Percentiles rank a stretch among this genome's conserved stretches.
Conservation (phyloP, 805 yeast genomes). For the Saturnispora quitensis region DNA sequence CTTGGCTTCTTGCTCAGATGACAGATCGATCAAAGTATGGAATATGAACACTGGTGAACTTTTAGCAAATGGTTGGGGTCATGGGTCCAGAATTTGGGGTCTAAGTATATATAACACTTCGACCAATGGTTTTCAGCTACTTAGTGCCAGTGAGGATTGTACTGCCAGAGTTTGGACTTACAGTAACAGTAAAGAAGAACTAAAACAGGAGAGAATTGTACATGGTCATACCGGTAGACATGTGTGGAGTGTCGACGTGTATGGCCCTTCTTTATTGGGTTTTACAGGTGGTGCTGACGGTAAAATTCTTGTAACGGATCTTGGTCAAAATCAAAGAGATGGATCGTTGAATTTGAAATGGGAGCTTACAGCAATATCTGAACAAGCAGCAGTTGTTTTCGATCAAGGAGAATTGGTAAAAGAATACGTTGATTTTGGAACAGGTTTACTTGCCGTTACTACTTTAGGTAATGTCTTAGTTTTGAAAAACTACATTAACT, state of each 20-base stretch:
- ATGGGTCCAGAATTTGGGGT: slow-evolving; percentile 88
- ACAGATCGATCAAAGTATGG: slow-evolving; percentile 78
- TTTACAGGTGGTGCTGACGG: slow-evolving; percentile 97
- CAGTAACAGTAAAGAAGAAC: slow-evolving; percentile 19
- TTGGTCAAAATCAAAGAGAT: slow-evolving; percentile 27
- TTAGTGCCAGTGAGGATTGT: slow-evolving; percentile 82
- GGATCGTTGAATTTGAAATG: slow-evolving; percentile 24
- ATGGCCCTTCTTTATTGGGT: slow-evolving; percentile 36
- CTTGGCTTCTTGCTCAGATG: slow-evolving; percentile 85
- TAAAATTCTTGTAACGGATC: slow-evolving; percentile 54
- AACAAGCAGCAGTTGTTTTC: slow-evolving; percentile 22
- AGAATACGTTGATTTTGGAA: slow-evolving; percentile 42
- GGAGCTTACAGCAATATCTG: slow-evolving; percentile 28
- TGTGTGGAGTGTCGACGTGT: slow-evolving; percentile 70
- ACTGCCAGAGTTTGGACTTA: slow-evolving; percentile 73
- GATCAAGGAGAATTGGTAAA: slow-evolving; percentile 49
- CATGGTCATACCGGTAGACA: slow-evolving; percentile 81
- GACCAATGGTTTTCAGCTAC: slow-evolving; percentile 25
- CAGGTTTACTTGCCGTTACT: slow-evolving; percentile 45
- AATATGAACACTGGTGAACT: slow-evolving; percentile 46
- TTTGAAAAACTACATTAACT: slow-evolving; percentile 18
- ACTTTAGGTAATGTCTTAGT: slow-evolving; percentile 47
- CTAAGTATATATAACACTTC: slow-evolving; percentile 41
- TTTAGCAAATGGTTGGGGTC: slow-evolving; percentile 90
- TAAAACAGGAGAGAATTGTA: slow-evolving; percentile 38